Evolutionary conservation across 257 asterid species (phyloP).

Genomic region (Solanum arcanum): DNA sequence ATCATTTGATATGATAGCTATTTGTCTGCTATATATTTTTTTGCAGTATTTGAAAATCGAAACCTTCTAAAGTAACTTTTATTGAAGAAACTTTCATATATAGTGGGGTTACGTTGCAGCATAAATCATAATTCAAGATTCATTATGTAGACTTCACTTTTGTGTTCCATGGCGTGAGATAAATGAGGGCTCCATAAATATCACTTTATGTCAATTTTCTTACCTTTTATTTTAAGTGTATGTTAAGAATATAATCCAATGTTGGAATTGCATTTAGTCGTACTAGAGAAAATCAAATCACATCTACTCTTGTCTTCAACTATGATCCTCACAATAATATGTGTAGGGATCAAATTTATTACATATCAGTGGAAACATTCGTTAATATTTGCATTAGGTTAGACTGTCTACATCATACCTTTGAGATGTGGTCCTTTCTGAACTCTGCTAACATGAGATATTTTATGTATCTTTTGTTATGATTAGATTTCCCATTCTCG

Average conservation of each 20-base stretch:
- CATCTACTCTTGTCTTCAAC: not conserved
- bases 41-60: not conserved
- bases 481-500: not conserved
- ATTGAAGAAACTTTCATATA: not conserved
- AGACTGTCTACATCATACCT: not conserved
- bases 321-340: not conserved
- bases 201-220: not conserved
- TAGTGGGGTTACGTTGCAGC: not conserved
- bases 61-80: not conserved
- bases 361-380: no score
- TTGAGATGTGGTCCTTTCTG: accelerated
- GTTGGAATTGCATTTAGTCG: not conserved
- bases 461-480: no score
- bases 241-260: not conserved
- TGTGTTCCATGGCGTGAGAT: not conserved
- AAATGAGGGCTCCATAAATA: not conserved
- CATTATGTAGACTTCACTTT: not conserved
- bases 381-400: no score
- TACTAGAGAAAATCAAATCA: not conserved
- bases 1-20: not conserved
- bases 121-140: not conserved
- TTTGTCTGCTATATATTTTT: not conserved
- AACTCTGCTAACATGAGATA: accelerated
- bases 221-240: not conserved
- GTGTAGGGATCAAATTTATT: not conserved